Evolutionary conservation across 2,329 filamentous ascomycete species (phyloP).

Genomic region (Chaetomium globosum): DNA sequence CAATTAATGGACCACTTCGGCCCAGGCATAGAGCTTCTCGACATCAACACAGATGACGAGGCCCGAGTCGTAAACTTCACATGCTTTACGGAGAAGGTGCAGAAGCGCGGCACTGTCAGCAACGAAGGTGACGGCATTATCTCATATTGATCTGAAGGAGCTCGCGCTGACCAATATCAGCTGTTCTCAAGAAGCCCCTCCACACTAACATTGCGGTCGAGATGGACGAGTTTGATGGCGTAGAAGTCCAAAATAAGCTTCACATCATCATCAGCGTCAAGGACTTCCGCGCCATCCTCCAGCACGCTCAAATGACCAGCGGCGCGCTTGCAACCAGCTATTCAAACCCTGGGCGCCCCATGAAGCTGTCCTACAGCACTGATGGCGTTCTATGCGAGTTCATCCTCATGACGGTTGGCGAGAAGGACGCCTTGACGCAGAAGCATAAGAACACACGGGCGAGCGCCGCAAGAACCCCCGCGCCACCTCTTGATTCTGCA

Average conservation of each 20-base stretch:
- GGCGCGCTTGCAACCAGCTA: constrained; percentile 69
- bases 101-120: constrained; percentile 53
- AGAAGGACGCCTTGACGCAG: constrained; percentile 55
- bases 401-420: constrained; percentile 79
- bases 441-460: constrained; percentile 50
- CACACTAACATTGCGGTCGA: constrained; percentile 79
- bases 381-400: constrained; percentile 74
- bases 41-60: constrained; percentile 73
- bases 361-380: constrained; percentile 71
- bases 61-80: constrained; percentile 71
- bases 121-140: constrained; percentile 51
- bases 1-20: constrained; percentile 81
- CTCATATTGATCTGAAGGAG: not conserved
- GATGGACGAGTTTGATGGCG: constrained; percentile 74
- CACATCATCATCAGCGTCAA: constrained; percentile 82
- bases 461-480: constrained; percentile 47
- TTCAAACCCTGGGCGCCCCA: constrained; percentile 69
- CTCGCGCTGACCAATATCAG: constrained; percentile 45
- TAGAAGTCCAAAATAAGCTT: constrained; percentile 72
- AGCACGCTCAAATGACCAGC: constrained; percentile 70
- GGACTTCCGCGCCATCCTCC: constrained; percentile 77
- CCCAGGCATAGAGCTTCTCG: constrained; percentile 76
- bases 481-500: constrained; percentile 52
- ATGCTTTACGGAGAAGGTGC: constrained; percentile 78
- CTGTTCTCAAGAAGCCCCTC: constrained; percentile 76